phyloP scores from a whole-genome alignment of 2,329 filamentous ascomycete genomes.

The Juglanconis oblonga region DNA sequence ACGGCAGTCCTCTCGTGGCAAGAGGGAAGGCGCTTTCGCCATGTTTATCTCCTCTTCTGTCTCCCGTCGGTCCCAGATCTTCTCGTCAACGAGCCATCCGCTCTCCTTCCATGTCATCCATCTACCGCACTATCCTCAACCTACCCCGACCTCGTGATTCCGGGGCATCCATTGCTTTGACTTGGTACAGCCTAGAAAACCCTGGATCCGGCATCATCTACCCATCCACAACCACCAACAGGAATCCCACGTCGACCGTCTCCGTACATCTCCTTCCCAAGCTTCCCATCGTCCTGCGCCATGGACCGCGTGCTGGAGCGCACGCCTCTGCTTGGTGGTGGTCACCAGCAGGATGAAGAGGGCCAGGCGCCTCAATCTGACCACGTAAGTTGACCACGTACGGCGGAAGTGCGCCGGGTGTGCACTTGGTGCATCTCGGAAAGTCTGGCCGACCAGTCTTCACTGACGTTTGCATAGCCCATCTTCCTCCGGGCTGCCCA shows the following conservation, averaged over 20 bases:
- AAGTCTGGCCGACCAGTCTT: neutral
- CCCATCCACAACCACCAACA: neutral
- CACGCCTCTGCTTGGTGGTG: constrained; percentile 19
- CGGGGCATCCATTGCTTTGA: constrained; percentile 10
- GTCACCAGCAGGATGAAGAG: constrained; percentile 13
- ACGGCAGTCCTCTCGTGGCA: neutral
- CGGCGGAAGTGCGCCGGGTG: no score
- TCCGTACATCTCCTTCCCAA: constrained; percentile 14
- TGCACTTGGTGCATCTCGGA: neutral
- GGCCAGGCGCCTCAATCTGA: constrained; percentile 16
- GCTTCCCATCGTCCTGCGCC: constrained; percentile 5
- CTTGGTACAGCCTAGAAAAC: constrained; percentile 3
- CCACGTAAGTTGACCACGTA: constrained; percentile 30
- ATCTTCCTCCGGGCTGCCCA: constrained; percentile 50
- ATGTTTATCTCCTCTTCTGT: neutral
- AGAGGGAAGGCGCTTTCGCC: neutral
- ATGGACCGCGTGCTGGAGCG: constrained; percentile 19
- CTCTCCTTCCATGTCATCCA: neutral
- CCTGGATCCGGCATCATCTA: constrained; percentile 7
- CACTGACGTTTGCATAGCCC: constrained; percentile 34
- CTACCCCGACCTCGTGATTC: neutral
- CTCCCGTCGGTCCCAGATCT: neutral
- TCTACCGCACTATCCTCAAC: neutral
- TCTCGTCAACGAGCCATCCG: neutral
- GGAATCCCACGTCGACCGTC: constrained; percentile 1